Evolutionary conservation across 805 yeast species (phyloP).

Genomic region (Sungouiozyma intestinalis): DNA sequence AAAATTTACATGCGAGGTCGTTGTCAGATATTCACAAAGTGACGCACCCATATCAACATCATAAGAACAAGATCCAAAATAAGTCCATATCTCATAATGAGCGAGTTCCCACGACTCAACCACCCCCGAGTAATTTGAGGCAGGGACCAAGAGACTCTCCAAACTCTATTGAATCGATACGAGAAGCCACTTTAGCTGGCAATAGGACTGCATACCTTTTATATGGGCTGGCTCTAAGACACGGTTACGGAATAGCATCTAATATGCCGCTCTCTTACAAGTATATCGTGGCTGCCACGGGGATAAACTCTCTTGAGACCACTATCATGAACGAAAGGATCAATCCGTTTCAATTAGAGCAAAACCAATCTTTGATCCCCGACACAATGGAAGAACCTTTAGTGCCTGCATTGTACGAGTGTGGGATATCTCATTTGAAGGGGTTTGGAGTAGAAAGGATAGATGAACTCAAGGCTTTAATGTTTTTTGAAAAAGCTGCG

Average conservation of each 20-base stretch:
- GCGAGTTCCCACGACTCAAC: not conserved
- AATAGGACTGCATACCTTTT: conserved; percentile 55
- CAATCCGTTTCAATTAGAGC: conserved; percentile 30
- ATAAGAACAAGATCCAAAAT: not conserved
- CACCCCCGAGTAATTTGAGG: not conserved
- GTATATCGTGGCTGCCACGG: conserved; percentile 51
- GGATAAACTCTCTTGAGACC: conserved; percentile 21
- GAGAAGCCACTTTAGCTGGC: conserved; percentile 53
- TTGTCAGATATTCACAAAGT: not conserved
- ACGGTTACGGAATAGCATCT: conserved; percentile 58
- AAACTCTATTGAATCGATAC: conserved; percentile 25
- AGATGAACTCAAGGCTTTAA: conserved; percentile 48
- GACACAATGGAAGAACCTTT: conserved; percentile 34
- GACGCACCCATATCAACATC: not conserved
- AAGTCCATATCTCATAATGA: not conserved
- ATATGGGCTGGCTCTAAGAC: conserved; percentile 55
- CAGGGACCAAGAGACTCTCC: not conserved
- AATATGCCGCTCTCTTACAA: conserved; percentile 44
- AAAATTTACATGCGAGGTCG: not conserved
- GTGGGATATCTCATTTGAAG: conserved; percentile 45
- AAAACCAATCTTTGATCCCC: conserved; percentile 20
- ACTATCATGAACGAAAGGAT: conserved; percentile 16
- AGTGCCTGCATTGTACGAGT: conserved; percentile 47
- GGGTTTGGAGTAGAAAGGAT: conserved; percentile 41
- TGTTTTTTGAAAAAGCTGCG: conserved; percentile 53